These are phyloP conservation scores for Thecamonas trahens DNA, from an alignment of 78 protist genomes.

Conservation along the genomic window DNA sequence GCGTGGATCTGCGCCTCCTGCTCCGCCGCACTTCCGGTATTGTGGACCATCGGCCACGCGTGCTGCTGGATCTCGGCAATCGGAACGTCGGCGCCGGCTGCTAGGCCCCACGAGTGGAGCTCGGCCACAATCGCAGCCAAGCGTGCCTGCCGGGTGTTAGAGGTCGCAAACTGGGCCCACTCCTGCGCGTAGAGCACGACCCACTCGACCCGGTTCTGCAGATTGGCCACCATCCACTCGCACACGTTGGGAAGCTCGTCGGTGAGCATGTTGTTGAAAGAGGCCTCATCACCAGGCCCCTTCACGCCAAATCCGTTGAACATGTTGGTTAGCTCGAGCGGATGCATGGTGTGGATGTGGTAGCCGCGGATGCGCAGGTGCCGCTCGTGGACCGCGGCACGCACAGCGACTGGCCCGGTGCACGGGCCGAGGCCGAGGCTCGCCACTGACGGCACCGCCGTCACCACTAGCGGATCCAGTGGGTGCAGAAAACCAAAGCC, in stretches of 20 bases:
- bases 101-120: background rate
- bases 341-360: slow-evolving; percentile 8
- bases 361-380: background rate
- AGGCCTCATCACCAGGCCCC: background rate
- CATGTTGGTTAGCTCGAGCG: slow-evolving; percentile 1
- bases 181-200: background rate
- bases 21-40: background rate
- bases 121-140: background rate
- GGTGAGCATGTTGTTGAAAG: background rate
- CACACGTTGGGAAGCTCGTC: background rate
- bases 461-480: background rate
- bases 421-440: too few species aligned
- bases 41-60: background rate
- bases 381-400: background rate
- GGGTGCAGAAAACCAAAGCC: slow-evolving; percentile 5
- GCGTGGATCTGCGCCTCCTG: background rate
- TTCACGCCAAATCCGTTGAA: background rate
- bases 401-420: too few species aligned
- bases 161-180: background rate
- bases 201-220: slow-evolving; percentile 6
- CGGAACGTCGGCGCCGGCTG: background rate
- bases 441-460: background rate
- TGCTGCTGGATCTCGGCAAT: slow-evolving; percentile 2
- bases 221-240: slow-evolving; percentile 5
- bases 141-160: background rate